Percentiles rank a stretch among this genome's conserved stretches.
Conservation (phyloP, 352 stramenopile genomes). For the Phytophthora pinifolia region DNA sequence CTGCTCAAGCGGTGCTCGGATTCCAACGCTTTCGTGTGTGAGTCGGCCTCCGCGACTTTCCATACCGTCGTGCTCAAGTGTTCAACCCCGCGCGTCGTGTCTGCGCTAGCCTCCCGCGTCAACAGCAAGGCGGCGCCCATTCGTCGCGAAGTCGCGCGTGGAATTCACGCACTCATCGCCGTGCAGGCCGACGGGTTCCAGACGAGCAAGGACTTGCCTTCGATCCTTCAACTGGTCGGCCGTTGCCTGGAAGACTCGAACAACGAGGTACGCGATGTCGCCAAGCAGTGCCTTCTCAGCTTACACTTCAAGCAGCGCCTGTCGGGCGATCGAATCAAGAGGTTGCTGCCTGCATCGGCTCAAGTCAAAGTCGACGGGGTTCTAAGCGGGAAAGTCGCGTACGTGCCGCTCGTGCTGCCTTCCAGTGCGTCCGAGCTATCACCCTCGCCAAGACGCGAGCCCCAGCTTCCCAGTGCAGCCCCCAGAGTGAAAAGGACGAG, state of each 20-base stretch:
- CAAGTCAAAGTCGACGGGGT: slow-evolving; percentile 56
- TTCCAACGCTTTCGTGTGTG: slow-evolving; percentile 77
- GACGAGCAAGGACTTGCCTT: slow-evolving; percentile 40
- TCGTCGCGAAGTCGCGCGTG: slow-evolving; percentile 59
- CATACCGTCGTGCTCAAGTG: slow-evolving; percentile 56
- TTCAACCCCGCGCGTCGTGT: slow-evolving; percentile 47
- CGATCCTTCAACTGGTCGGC: slow-evolving; percentile 48
- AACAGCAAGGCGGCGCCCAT: slow-evolving; percentile 52
- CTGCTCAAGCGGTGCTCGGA: slow-evolving; percentile 69
- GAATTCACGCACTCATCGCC: slow-evolving; percentile 52
- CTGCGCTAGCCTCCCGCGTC: slow-evolving; percentile 41
- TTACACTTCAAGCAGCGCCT: slow-evolving; percentile 43
- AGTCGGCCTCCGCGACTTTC: slow-evolving; percentile 50
- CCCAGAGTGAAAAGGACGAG: slow-evolving; percentile 7
- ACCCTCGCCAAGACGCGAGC: slow-evolving; percentile 12
- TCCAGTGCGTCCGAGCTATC: background rate
- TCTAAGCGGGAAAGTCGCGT: slow-evolving; percentile 29
- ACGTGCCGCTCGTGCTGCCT: slow-evolving; percentile 18
- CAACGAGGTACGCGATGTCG: slow-evolving; percentile 71
- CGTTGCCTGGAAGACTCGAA: slow-evolving; percentile 74
- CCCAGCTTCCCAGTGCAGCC: background rate
- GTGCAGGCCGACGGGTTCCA: slow-evolving; percentile 36
- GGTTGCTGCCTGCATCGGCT: slow-evolving; percentile 40
- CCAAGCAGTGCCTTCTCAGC: slow-evolving; percentile 64
- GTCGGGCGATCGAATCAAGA: slow-evolving; percentile 52